Evolutionary conservation across 2,329 filamentous ascomycete genomes (phyloP), one percentile per base, ranked within the genome.

Genomic region (Talaromyces piceae): DNA sequence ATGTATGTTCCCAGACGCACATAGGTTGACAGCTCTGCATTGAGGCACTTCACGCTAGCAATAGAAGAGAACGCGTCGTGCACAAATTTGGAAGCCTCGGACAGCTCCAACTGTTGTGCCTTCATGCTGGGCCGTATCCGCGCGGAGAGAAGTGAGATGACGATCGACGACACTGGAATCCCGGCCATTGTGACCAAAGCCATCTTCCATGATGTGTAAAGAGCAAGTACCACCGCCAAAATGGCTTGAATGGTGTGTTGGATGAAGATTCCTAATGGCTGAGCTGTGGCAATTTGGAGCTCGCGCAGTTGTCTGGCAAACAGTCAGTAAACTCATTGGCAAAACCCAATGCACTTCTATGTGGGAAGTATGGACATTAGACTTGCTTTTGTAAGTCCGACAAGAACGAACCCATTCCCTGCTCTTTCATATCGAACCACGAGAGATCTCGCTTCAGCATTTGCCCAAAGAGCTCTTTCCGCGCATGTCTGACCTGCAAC

Each of bases 31-130:
- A 78, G 77, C 60, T 89, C 80, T 0, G 85, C 88, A 58, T 91
- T 91, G 69, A 87, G 91, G 48, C 83, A 84, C 65, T 96, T 96
- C 62, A 97, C 88, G 0, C 87, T 80, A 54, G 95, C 88, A 33
- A 96, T 91, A 2, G 81, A 83, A 1, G 76, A 74, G 8, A 94
- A 77, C 0, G 88, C 83, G 9, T 82, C 85, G 8, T 81, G 83
- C 1, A 83, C 79, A 50, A 83, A 75, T 61, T 88, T 91, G 0
- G 89, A 84, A 0, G 88, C 88, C 45, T 77, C 71, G 2, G 80
- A 80, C 0, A 95, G 77, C 51, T 84, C 78, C 1, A 69, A 67
- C 51, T 86, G 83, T 60, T 96, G 90, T 2, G 72, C 72, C 55
- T 80, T 75, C n/a, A 91, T 83, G 9, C 82, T 82, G 3, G 77